Evolutionary conservation across 495 filamentous ascomycete genomes (phyloP).

Genomic region (Talaromyces liani): DNA sequence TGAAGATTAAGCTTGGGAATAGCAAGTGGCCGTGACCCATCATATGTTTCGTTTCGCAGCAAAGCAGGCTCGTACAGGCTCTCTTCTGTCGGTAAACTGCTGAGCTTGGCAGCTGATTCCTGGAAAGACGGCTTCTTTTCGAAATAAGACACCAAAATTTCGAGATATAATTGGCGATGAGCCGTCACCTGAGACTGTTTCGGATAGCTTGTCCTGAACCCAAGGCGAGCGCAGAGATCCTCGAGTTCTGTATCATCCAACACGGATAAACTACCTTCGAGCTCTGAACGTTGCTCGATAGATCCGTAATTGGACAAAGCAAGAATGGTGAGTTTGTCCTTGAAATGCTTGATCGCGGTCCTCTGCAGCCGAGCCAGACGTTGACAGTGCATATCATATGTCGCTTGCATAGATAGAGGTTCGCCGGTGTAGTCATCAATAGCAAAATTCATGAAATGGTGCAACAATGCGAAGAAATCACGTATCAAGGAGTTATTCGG

Average conservation of each 20-base stretch:
- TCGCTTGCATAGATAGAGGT: slow-evolving; percentile 61
- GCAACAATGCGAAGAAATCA: slow-evolving; percentile 70
- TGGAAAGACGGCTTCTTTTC: slow-evolving; percentile 80
- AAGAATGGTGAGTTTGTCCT: slow-evolving; percentile 81
- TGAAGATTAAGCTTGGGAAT: slow-evolving; percentile 94
- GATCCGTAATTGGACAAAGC: slow-evolving; percentile 89
- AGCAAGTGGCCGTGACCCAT: slow-evolving; percentile 81
- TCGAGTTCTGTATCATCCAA: slow-evolving; percentile 68
- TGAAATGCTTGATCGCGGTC: slow-evolving; percentile 73
- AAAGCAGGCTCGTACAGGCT: slow-evolving; percentile 78
- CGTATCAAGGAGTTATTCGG: slow-evolving; percentile 71
- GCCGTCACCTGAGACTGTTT: slow-evolving; percentile 52
- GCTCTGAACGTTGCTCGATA: slow-evolving; percentile 69
- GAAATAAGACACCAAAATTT: slow-evolving; percentile 68
- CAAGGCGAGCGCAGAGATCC: slow-evolving; percentile 62
- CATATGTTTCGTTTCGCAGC: slow-evolving; percentile 78
- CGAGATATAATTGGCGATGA: slow-evolving; percentile 62
- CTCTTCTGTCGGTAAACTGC: slow-evolving; percentile 74
- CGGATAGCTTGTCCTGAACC: slow-evolving; percentile 74
- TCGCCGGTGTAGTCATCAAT: slow-evolving; percentile 86
- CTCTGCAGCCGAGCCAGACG: slow-evolving; percentile 74
- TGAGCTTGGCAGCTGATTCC: slow-evolving; percentile 62
- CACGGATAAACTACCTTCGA: slow-evolving; percentile 66
- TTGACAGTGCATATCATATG: slow-evolving; percentile 72
- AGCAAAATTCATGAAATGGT: slow-evolving; percentile 80